Conservation (phyloP, 306 rosid species). For the Ceratonia siliqua region DNA sequence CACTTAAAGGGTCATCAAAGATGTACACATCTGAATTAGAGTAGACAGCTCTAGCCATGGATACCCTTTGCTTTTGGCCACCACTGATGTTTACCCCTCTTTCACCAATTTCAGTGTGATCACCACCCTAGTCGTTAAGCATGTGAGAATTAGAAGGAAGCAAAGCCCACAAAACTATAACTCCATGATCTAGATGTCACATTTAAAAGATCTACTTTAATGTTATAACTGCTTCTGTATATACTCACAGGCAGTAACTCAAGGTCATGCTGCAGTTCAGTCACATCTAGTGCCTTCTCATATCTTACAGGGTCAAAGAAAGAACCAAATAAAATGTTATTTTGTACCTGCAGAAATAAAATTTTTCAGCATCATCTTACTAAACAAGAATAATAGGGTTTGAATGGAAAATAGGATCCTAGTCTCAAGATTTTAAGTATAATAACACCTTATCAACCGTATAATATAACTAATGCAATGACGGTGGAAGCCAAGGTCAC, state of each 20-base stretch:
- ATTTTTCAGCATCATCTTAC: slow-evolving; percentile 19
- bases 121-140: slow-evolving; percentile 62
- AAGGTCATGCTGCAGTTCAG: slow-evolving; percentile 78
- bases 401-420: slow-evolving; percentile 8
- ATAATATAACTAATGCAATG: neutral
- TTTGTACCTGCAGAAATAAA: slow-evolving; percentile 63
- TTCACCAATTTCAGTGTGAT: slow-evolving; percentile 96
- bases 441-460: neutral
- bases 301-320: slow-evolving; percentile 60
- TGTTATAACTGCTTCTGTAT: slow-evolving; percentile 4
- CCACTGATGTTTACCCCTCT: slow-evolving; percentile 97
- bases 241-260: slow-evolving; percentile 79
- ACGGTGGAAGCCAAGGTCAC: neutral
- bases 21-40: slow-evolving; percentile 81
- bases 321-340: slow-evolving; percentile 86
- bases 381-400: neutral
- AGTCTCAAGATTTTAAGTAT: neutral
- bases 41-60: slow-evolving; percentile 95
- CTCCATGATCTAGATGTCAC: neutral
- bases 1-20: slow-evolving; percentile 96
- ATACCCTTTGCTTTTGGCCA: slow-evolving; percentile 96
- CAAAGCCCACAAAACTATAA: slow-evolving; percentile 21
- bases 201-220: slow-evolving; percentile 36
- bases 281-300: slow-evolving; percentile 74
- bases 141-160: slow-evolving; percentile 27